Conservation (phyloP, 768 basidiomycete species). For the Xerocomellus intermedius region DNA sequence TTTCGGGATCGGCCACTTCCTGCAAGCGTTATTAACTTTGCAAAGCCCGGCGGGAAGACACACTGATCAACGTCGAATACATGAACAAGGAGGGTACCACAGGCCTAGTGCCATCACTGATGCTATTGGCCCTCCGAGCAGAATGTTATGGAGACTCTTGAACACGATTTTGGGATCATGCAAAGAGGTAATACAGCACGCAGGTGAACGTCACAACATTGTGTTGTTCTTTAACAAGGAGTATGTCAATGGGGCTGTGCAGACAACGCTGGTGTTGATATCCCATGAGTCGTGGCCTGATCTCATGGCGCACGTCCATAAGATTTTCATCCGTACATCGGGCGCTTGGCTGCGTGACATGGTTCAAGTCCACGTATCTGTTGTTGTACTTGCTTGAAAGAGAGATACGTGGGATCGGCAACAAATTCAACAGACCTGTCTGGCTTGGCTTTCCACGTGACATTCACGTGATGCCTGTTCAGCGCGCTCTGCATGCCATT, state of each 20-base stretch:
- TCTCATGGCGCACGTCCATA: slow-evolving; percentile 9
- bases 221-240: slow-evolving; percentile 7
- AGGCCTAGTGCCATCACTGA: not conserved
- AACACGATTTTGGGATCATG: not conserved
- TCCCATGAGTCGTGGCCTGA: slow-evolving; percentile 7
- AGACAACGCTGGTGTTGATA: not conserved
- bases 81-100: slow-evolving; percentile 1
- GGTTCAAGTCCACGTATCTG: not conserved
- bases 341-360: not conserved
- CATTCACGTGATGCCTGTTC: slow-evolving; percentile 20
- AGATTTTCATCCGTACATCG: not conserved
- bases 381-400: not conserved
- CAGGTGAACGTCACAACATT: not conserved
- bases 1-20: slow-evolving; percentile 41
- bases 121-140: not conserved
- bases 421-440: too few species aligned
- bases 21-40: slow-evolving; percentile 48
- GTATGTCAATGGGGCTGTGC: not conserved
- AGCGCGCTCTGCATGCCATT: slow-evolving; percentile 6
- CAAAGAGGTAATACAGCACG: not conserved
- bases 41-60: not conserved
- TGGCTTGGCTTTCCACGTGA: slow-evolving; percentile 4
- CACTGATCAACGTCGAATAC: slow-evolving; percentile 2
- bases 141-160: not conserved
- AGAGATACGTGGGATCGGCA: too few species aligned